Evolutionary conservation across 2,329 filamentous ascomycete species (phyloP), one percentile per base, ranked within the genome.

Genomic region (Neoascochyta sp.): DNA sequence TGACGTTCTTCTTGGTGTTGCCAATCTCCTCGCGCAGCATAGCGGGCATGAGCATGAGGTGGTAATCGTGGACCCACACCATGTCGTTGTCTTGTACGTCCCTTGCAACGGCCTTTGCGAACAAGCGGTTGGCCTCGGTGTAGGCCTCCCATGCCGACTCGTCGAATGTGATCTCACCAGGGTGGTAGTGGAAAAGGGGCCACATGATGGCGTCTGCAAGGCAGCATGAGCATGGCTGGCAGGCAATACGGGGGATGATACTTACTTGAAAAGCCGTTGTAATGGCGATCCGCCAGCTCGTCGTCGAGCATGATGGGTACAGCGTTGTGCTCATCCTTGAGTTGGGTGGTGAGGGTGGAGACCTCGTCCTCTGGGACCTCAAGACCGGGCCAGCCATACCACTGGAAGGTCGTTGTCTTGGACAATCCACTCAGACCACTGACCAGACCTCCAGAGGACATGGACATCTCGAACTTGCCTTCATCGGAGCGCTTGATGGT

Each of bases 1-100:
- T 95, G 66, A 96, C 81, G 48, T 95, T 93, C 68, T 89, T 86
- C 68, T 83, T 87, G 39, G 73, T 76, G 42, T 79, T 65, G 35
- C 83, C 85, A 36, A 95, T 81, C 64, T 93, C 86, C 54, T 94
- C 85, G 41, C 92, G 86, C 36, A 98, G 75, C 88, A 96, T 93
- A 57, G 90, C 80, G 17, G 92, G 92, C 18, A 98, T 76, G 12
- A 98, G 80, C 89, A 96, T 96, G 41, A 96, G 73, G 65, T 98
- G 92, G 68, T 96, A 98, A 65, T 98, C 92, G 63, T 98, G 92
- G 5, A 98, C 86, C 92, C 92, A 98, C 53, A 98, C 83, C 53
- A 95, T 69, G 64, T 98, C 92, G 33, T 88, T 89, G 60, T 96
- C 90, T 62, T 89, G 78, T 8, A 95, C 86, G 52, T 95, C 86